Evolutionary conservation across 2,329 filamentous ascomycete genomes (phyloP).

Genomic region (Fusarium proliferatum): DNA sequence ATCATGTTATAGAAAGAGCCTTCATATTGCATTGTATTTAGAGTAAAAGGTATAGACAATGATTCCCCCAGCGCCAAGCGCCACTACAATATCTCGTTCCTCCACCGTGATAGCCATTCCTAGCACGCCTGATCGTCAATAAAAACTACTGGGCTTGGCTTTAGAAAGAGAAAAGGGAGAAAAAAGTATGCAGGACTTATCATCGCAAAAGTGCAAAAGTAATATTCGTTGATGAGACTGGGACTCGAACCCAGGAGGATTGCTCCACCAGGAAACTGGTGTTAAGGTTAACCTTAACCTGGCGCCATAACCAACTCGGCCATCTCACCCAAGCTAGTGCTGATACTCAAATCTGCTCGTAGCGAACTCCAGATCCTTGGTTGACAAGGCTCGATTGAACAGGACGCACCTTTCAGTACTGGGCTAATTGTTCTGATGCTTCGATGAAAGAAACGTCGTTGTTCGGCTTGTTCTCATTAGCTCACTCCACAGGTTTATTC

Average conservation of each 20-base stretch:
- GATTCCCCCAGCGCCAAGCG: not conserved
- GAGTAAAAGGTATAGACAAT: not conserved
- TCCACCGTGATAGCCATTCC: fast-evolving
- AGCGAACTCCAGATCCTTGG: not conserved
- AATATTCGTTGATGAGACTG: slow-evolving; percentile 22
- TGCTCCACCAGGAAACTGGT: slow-evolving; percentile 33
- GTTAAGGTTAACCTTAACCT: slow-evolving; percentile 34
- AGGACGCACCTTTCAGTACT: fast-evolving
- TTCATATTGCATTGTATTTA: not conserved
- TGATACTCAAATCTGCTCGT: fast-evolving
- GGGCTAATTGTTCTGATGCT: fast-evolving
- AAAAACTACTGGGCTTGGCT: too few relatives aligned
- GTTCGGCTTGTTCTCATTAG: fast-evolving
- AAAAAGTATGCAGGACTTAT: too few relatives aligned
- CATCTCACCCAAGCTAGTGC: slow-evolving; percentile 29
- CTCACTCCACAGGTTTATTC: not conserved
- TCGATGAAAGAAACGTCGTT: not conserved
- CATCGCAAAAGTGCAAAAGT: too few relatives aligned
- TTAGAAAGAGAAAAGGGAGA: too few relatives aligned
- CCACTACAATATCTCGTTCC: not conserved
- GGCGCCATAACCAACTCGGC: slow-evolving; percentile 35
- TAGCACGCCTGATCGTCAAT: fast-evolving
- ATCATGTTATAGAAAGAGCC: not conserved
- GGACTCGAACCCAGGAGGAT: slow-evolving; percentile 34
- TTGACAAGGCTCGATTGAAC: fast-evolving